These are phyloP conservation scores for Globisporangium spiculum DNA, from an alignment of 352 stramenopile species.

Conservation along the genomic window DNA sequence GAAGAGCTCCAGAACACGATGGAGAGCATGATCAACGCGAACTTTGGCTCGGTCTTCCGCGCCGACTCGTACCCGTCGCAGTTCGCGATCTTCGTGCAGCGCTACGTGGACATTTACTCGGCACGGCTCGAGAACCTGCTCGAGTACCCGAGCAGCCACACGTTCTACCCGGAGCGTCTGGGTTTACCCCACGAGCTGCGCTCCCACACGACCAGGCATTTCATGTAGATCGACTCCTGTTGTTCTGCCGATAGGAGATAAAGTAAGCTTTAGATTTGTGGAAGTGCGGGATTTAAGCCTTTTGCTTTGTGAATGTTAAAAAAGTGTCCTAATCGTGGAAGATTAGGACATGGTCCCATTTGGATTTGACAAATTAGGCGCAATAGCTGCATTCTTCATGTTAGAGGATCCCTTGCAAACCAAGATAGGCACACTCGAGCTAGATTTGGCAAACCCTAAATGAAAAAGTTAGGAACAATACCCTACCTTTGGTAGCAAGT, in stretches of 20 bases:
- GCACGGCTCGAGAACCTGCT: slow-evolving; percentile 80
- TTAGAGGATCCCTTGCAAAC: no score
- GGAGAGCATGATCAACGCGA: slow-evolving; percentile 79
- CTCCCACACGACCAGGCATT: not conserved
- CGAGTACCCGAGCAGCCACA: slow-evolving; percentile 78
- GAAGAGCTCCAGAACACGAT: slow-evolving; percentile 63
- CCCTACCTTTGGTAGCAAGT: no score
- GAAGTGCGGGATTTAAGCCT: no score
- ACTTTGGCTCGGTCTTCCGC: slow-evolving; percentile 88
- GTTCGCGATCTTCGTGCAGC: slow-evolving; percentile 84
- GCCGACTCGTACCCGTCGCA: slow-evolving; percentile 80
- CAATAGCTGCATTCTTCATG: no score
- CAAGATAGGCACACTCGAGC: no score
- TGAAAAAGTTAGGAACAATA: no score
- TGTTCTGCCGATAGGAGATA: no score
- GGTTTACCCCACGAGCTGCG: slow-evolving; percentile 54
- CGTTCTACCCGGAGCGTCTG: slow-evolving; percentile 80
- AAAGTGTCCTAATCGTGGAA: no score
- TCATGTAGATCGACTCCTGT: not conserved
- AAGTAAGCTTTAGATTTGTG: not conserved
- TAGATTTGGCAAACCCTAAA: no score
- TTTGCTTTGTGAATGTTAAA: no score
- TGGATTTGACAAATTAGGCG: no score
- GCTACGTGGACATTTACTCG: slow-evolving; percentile 89
- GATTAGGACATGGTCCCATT: no score